Base-by-base conservation (phyloP, 352 stramenopile species). In the Pythium volutum region DNA sequence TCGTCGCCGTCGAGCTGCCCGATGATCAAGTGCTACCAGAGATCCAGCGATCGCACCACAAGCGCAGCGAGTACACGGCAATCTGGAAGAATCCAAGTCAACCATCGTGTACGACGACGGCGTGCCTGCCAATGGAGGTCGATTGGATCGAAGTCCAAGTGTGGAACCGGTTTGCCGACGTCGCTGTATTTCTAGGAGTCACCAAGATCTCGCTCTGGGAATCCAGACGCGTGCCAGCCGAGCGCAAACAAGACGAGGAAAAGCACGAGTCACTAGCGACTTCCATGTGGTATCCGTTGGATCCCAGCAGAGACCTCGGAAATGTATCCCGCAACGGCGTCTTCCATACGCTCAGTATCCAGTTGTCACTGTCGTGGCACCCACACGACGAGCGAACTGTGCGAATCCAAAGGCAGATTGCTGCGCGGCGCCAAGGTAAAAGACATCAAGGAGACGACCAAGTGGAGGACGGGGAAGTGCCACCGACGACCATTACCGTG, bases 121-220 rank as follows among this genome's bases (percentile, higher is more conserved):
- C 59, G 41, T 47, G 84, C 18, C 16, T 73, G 0, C 75, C 76
- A 11, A n/a, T 66, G 0, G 62, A 43, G 8, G 62, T 79, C 9
- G 54, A 84, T 14, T 79, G 54, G 57, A 54, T 89, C 51, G 74
- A 89, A 39, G 42, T 89, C 3, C 76, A 91, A 56, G 49, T 87
- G 16, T 91, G 81, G 81, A 89, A 89, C 58, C 69, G 61, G 4
- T 88, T 89, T 48, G 57, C 64, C 12, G 77, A 76, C 15, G 73
- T 88, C 45, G 72, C 82, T 22, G 74, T 88, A 4, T 85, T 86
- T 34, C 66, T 91, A 0, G 79, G 75, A 4, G 31, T 67, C 11
- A 79, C 60, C 1, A 53, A 31, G 14, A 45, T 88, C 10, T 75
- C 69, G 0, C 49, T 79, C 14, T 14, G 20, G 16, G 47, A 38